Conservation (phyloP, 495 filamentous ascomycete species). For the Pseudoneurospora amorphoporcata region DNA sequence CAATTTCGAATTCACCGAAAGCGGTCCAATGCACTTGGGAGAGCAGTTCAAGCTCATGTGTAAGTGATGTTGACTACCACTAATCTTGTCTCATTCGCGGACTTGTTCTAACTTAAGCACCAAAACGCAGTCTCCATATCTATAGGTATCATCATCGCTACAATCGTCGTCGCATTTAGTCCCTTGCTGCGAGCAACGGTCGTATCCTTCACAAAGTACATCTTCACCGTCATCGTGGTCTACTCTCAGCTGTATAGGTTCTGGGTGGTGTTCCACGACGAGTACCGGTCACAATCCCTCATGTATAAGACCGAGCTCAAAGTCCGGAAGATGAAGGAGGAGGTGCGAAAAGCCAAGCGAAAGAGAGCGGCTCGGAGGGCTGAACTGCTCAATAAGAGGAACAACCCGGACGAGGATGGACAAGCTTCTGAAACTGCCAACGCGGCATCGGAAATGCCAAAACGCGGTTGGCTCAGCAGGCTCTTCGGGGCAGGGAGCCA, state of each 20-base stretch:
- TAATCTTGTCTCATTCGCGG: background rate
- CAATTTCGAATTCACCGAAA: slow-evolving; percentile 12
- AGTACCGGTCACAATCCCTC: background rate
- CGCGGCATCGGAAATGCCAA: background rate
- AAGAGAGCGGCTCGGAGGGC: background rate
- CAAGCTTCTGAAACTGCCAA: background rate
- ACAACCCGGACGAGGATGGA: background rate
- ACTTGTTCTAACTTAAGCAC: background rate
- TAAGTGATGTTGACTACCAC: background rate
- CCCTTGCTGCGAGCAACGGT: slow-evolving; percentile 4
- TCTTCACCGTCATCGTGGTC: slow-evolving; percentile 3
- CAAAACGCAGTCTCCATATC: slow-evolving; percentile 19
- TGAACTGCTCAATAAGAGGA: background rate
- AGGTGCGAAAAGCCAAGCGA: slow-evolving; percentile 4
- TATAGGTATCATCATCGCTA: slow-evolving; percentile 13
- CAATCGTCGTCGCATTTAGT: slow-evolving; percentile 14
- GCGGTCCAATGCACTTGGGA: slow-evolving; percentile 4
- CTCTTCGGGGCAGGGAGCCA: background rate
- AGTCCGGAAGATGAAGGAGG: slow-evolving; percentile 4
- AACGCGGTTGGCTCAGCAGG: background rate
- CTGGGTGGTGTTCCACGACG: slow-evolving; percentile 3
- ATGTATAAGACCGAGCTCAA: background rate
- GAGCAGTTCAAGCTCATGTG: slow-evolving; percentile 18
- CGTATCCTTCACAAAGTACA: slow-evolving; percentile 8
- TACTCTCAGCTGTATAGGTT: slow-evolving; percentile 11